phyloP scores from a whole-genome alignment of 164 flowering plant species.

The Umbilicus rupestris region DNA sequence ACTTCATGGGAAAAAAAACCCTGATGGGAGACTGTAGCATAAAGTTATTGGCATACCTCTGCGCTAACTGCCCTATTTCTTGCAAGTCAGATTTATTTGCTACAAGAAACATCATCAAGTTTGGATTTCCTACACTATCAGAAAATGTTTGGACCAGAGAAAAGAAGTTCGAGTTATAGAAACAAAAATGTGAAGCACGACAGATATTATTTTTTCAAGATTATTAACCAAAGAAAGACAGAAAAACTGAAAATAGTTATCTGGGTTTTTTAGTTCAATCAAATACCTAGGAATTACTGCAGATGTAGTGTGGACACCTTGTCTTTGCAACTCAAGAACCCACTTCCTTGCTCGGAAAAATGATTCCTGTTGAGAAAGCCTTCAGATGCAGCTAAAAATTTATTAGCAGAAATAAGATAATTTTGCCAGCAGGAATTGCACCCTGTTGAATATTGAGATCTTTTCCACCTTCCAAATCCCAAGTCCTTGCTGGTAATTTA shows the following conservation, averaged over 20 bases:
- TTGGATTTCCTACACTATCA: conserved; percentile 27
- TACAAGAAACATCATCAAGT: conserved; percentile 33
- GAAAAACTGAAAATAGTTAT: neutral
- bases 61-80: conserved; percentile 32
- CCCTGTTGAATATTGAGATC: neutral
- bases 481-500: neutral
- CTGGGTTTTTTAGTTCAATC: neutral
- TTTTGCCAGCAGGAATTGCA: neutral
- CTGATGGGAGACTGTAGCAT: neutral
- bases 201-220: neutral
- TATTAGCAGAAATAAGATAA: neutral
- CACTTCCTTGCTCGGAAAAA: conserved; percentile 10
- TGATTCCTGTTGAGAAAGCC: conserved; percentile 1
- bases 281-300: neutral
- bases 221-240: neutral
- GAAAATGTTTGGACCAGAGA: neutral
- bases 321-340: conserved; percentile 7
- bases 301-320: neutral
- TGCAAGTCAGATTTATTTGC: conserved; percentile 47
- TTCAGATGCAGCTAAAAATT: neutral
- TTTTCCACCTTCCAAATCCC: neutral
- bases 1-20: no score
- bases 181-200: neutral
- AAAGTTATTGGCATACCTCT: conserved; percentile 25
- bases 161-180: neutral